These are phyloP conservation scores for Nemania abortiva DNA, from an alignment of 2,329 filamentous ascomycete genomes.

Conservation along the genomic window DNA sequence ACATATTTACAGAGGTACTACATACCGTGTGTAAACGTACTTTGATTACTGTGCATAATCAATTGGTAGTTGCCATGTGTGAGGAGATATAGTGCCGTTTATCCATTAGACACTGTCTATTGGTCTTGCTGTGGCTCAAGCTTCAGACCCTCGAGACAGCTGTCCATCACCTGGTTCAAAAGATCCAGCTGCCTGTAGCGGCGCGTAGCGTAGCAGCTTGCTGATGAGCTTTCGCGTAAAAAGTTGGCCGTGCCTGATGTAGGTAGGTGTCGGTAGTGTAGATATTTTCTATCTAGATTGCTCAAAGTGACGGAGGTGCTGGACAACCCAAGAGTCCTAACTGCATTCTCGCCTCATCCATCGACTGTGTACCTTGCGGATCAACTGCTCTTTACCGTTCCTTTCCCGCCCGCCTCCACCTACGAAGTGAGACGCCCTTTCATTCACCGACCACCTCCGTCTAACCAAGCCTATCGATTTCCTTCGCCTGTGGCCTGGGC, in stretches of 20 bases:
- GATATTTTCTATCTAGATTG: slow-evolving; percentile 20
- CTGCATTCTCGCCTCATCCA: neutral
- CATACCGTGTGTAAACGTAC: too few species aligned
- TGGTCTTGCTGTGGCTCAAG: slow-evolving; percentile 35
- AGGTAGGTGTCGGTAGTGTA: neutral
- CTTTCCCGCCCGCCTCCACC: neutral
- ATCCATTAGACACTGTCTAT: too few species aligned
- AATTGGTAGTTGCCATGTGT: neutral
- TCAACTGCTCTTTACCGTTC: neutral
- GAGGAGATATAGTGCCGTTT: neutral
- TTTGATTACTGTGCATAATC: neutral
- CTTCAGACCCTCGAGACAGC: neutral
- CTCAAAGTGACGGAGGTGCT: slow-evolving; percentile 19
- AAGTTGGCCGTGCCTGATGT: slow-evolving; percentile 26
- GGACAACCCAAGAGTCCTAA: slow-evolving; percentile 1
- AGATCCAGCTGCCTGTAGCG: slow-evolving; percentile 20
- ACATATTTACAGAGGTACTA: neutral
- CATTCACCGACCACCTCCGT: neutral
- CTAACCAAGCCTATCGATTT: neutral
- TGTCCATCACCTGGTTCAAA: neutral
- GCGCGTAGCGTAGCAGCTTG: slow-evolving; percentile 14
- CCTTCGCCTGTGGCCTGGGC: slow-evolving; percentile 15
- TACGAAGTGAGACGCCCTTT: slow-evolving; percentile 13
- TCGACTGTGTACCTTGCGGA: neutral
- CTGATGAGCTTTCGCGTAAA: slow-evolving; percentile 45